Evolutionary conservation across 441 rosid genomes (phyloP).

Genomic region (Erodium moschatum): DNA sequence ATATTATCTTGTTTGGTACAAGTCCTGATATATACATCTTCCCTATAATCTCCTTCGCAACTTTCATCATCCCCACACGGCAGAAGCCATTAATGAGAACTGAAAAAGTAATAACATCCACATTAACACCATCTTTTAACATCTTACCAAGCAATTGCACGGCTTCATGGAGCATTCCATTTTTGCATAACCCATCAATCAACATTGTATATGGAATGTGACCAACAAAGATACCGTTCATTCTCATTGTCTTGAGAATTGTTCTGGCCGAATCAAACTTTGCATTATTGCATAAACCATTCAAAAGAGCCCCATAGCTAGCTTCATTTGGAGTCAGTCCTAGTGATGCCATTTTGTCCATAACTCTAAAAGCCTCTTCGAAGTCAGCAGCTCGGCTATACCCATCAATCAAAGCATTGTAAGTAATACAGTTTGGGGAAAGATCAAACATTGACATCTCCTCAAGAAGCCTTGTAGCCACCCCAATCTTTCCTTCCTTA

Average conservation of each 20-base stretch:
- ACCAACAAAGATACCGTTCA: constrained; percentile 40
- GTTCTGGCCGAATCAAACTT: constrained; percentile 49
- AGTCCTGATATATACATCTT: constrained; percentile 57
- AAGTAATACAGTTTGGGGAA: constrained; percentile 51
- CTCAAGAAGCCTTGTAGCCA: constrained; percentile 48
- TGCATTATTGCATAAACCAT: constrained; percentile 56
- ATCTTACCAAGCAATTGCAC: constrained; percentile 43
- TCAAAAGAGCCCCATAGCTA: constrained; percentile 57
- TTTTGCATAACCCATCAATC: constrained; percentile 68
- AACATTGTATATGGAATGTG: constrained; percentile 51
- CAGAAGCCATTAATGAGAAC: constrained; percentile 68
- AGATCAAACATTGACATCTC: constrained; percentile 59
- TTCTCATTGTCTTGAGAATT: constrained; percentile 58
- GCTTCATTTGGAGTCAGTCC: constrained; percentile 50
- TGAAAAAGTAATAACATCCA: constrained; percentile 68
- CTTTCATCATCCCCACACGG: constrained; percentile 36
- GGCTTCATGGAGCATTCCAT: constrained; percentile 52
- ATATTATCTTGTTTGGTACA: constrained; percentile 47
- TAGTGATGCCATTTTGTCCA: constrained; percentile 46
- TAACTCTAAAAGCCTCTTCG: constrained; percentile 51
- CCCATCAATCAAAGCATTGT: constrained; percentile 61
- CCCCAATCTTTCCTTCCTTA: constrained; percentile 54
- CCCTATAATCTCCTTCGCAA: constrained; percentile 49
- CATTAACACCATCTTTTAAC: constrained; percentile 47
- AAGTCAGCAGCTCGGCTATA: constrained; percentile 39